Conservation (phyloP, 1,284 basidiomycete species). For the Cryptococcus sp. region DNA sequence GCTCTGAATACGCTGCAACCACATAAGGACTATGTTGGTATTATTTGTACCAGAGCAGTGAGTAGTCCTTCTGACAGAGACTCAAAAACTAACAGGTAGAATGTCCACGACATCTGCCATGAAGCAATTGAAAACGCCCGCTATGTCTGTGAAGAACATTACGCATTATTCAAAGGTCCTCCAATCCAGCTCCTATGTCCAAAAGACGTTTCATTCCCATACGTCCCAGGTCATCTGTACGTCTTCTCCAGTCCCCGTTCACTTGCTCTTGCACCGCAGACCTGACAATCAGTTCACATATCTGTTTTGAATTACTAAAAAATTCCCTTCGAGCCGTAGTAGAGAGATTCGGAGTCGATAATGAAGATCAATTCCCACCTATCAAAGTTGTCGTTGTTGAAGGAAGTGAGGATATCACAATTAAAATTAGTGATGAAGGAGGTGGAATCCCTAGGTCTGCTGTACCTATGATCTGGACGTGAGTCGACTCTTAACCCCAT, state of each 20-base stretch:
- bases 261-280: neutral
- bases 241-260: conserved; percentile 5
- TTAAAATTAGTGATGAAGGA: conserved; percentile 96
- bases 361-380: conserved; percentile 77
- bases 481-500: conserved; percentile 52
- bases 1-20: conserved; percentile 85
- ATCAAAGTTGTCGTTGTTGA: conserved; percentile 98
- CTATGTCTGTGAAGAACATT: conserved; percentile 98
- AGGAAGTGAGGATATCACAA: conserved; percentile 89
- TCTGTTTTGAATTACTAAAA: conserved; percentile 97
- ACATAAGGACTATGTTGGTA: conserved; percentile 90
- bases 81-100: conserved; percentile 50
- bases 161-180: conserved; percentile 88
- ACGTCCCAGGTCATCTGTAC: conserved; percentile 88
- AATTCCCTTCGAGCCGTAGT: conserved; percentile 97
- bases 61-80: conserved; percentile 32
- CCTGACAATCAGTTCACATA: conserved; percentile 59
- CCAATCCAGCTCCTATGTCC: conserved; percentile 97
- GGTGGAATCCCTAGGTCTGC: conserved; percentile 93
- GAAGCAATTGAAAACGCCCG: conserved; percentile 96
- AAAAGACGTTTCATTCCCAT: conserved; percentile 79
- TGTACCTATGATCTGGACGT: conserved; percentile 95
- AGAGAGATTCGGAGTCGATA: conserved; percentile 74
- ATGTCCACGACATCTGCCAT: conserved; percentile 91
- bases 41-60: conserved; percentile 92